Evolutionary conservation across 768 basidiomycete species (phyloP).

Genomic region (Gyrodon lividus): DNA sequence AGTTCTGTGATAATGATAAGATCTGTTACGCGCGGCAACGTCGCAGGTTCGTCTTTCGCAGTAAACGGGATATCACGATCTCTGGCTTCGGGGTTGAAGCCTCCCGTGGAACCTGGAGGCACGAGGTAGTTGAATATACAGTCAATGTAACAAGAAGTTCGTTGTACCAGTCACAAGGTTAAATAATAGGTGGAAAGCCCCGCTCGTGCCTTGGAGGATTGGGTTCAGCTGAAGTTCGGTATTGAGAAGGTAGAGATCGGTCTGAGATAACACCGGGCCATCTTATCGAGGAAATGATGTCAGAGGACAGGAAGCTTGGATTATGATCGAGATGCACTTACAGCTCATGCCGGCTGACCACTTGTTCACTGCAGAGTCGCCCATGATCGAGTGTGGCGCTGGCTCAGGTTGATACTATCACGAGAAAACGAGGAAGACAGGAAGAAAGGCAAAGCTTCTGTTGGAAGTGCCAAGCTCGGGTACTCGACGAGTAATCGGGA

Average conservation of each 20-base stretch:
- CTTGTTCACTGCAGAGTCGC: slow-evolving; percentile 29
- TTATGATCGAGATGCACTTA: slow-evolving; percentile 18
- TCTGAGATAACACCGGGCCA: slow-evolving; percentile 76
- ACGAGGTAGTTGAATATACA: background rate
- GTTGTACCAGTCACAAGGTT: slow-evolving; percentile 62
- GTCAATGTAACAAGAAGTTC: background rate
- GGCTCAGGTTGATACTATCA: background rate
- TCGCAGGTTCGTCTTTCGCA: slow-evolving; percentile 62
- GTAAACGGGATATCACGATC: slow-evolving; percentile 57
- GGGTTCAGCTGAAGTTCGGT: slow-evolving; percentile 72
- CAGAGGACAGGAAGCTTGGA: background rate
- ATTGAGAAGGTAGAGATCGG: slow-evolving; percentile 76
- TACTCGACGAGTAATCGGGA: background rate
- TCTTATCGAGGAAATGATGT: slow-evolving; percentile 40
- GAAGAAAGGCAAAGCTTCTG: background rate
- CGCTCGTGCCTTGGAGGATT: slow-evolving; percentile 53
- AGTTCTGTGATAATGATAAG: slow-evolving; percentile 57
- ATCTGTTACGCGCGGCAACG: slow-evolving; percentile 61
- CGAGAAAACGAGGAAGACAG: background rate
- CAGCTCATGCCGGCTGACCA: slow-evolving; percentile 38
- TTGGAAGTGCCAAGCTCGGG: background rate
- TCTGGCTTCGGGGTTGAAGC: slow-evolving; percentile 58
- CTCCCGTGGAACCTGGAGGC: slow-evolving; percentile 52
- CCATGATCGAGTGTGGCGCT: slow-evolving; percentile 20
- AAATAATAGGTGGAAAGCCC: slow-evolving; percentile 64